Evolutionary conservation across 768 basidiomycete species (phyloP).

Genomic region (Pulveroboletus sp.): DNA sequence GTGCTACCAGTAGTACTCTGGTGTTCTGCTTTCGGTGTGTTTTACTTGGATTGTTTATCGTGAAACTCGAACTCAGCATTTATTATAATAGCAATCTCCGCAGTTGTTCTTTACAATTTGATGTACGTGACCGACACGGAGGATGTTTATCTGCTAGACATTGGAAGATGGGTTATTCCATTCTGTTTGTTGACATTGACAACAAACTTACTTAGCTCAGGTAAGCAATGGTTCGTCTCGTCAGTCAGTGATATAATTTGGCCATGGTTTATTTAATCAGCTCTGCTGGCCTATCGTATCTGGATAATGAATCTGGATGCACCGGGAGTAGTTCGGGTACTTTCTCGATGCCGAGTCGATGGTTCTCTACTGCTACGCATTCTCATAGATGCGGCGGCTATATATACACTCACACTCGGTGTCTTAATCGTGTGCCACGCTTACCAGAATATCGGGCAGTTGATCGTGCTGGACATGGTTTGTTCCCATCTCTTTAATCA

Average conservation of each 20-base stretch:
- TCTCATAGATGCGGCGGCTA: constrained; percentile 12
- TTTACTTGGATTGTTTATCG: background rate
- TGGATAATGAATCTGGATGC: constrained; percentile 6
- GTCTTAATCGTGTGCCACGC: constrained; percentile 11
- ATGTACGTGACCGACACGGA: background rate
- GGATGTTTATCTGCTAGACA: background rate
- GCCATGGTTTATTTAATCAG: background rate
- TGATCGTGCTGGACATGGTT: constrained; percentile 22
- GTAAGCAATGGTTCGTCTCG: constrained; percentile 3
- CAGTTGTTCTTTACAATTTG: constrained; percentile 6
- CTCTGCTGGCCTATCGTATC: constrained; percentile 17
- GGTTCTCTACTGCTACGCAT: constrained; percentile 11
- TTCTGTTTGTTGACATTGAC: constrained; percentile 20
- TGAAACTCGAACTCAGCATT: background rate
- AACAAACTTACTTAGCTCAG: constrained; percentile 22
- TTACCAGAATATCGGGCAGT: constrained; percentile 1
- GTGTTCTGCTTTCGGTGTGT: constrained; percentile 17
- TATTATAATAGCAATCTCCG: constrained; percentile 11
- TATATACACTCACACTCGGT: constrained; percentile 17
- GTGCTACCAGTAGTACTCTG: constrained; percentile 14
- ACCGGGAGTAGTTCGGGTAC: constrained; percentile 10
- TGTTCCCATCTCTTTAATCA: background rate
- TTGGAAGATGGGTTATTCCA: constrained; percentile 7
- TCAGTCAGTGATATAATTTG: background rate
- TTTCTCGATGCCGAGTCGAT: constrained; percentile 6